These are phyloP conservation scores for Triglochin maritima DNA, from an alignment of 106 monocot genomes.

Conservation along the genomic window DNA sequence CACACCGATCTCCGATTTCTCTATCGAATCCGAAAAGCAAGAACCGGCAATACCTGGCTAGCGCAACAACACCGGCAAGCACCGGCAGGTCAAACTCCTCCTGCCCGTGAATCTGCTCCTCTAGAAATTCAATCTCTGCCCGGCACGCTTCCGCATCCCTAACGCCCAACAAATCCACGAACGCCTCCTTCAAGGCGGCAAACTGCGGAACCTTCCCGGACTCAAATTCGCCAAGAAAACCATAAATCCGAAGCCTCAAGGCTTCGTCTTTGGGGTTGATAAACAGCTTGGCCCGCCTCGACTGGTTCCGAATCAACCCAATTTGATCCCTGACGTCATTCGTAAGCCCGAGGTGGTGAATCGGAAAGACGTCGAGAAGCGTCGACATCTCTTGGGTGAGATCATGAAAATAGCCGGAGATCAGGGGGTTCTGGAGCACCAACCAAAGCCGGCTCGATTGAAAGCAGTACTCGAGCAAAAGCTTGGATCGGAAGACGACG, in stretches of 20 bases:
- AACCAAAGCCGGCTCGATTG: constrained; percentile 54
- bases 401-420: constrained; percentile 65
- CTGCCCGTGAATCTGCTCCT: constrained; percentile 51
- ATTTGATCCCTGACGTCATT: constrained; percentile 43
- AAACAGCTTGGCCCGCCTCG: constrained; percentile 20
- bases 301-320: constrained; percentile 35
- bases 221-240: constrained; percentile 48
- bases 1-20: background rate
- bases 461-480: constrained; percentile 64
- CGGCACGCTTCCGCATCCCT: constrained; percentile 21
- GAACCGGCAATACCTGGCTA: constrained; percentile 63
- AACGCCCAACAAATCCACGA: constrained; percentile 37
- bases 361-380: constrained; percentile 71
- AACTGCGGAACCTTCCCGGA: constrained; percentile 29
- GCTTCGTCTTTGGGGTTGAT: constrained; percentile 38
- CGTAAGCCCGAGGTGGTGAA: constrained; percentile 20
- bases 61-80: constrained; percentile 47
- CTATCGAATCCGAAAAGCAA: constrained; percentile 37
- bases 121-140: constrained; percentile 68
- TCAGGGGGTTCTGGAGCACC: constrained; percentile 38
- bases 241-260: constrained; percentile 32
- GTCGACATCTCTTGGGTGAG: constrained; percentile 61
- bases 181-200: constrained; percentile 24
- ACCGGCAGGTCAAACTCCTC: constrained; percentile 44
- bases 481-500: constrained; percentile 40